phyloP scores from a whole-genome alignment of 148 eudicot genomes.

The Tetragonia tetragonoides region DNA sequence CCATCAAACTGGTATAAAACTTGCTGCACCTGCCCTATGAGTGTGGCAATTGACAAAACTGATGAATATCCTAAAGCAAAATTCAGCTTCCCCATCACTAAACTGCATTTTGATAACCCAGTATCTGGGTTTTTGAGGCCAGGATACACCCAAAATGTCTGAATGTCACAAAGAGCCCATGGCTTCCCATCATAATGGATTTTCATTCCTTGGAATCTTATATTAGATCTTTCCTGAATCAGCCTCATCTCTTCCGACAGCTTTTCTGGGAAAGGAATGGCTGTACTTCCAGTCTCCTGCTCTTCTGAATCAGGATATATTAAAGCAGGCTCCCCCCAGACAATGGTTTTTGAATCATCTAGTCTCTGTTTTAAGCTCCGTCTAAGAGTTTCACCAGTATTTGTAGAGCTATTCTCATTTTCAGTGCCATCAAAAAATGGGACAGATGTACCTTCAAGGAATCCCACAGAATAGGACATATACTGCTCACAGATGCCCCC shows the following conservation, averaged over 20 bases:
- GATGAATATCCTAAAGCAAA: conserved; percentile 48
- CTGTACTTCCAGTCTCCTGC: conserved; percentile 25
- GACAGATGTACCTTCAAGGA: conserved; percentile 45
- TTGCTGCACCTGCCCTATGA: conserved; percentile 47
- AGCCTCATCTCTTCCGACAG: conserved; percentile 44
- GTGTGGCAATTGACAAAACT: conserved; percentile 37
- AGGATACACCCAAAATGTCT: conserved; percentile 39
- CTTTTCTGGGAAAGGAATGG: conserved; percentile 35
- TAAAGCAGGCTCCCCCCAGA: conserved; percentile 63
- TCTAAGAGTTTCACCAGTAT: conserved; percentile 16
- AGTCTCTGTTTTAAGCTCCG: conserved; percentile 31
- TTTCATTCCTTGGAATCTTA: conserved; percentile 38
- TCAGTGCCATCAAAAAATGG: conserved; percentile 28
- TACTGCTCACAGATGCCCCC: conserved; percentile 47
- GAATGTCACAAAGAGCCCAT: conserved; percentile 59
- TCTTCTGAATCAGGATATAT: conserved; percentile 27
- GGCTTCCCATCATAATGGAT: conserved; percentile 39
- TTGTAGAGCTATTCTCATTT: conserved; percentile 19
- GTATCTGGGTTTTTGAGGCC: conserved; percentile 31
- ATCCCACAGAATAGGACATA: conserved; percentile 51
- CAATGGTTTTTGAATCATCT: conserved; percentile 30
- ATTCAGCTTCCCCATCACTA: conserved; percentile 65
- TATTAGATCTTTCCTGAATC: conserved; percentile 46
- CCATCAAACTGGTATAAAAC: conserved; percentile 29
- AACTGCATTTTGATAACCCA: conserved; percentile 49